Conservation (phyloP, 2,329 filamentous ascomycete species). For the Geoglossum cookeanum region DNA sequence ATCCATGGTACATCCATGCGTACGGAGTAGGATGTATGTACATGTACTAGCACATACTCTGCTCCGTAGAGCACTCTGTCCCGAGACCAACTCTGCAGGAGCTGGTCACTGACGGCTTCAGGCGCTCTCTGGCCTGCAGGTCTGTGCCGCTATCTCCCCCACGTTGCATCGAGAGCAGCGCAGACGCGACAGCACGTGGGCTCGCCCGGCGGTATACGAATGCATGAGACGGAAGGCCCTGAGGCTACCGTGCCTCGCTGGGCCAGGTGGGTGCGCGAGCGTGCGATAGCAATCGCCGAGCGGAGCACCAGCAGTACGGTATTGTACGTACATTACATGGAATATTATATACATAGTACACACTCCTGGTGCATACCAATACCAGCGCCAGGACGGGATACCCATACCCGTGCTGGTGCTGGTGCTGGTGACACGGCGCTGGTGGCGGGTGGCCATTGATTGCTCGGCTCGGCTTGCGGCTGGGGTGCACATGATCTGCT, state of each 20-base stretch:
- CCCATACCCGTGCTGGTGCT: no score
- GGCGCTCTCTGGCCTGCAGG: neutral
- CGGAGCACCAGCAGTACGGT: no score
- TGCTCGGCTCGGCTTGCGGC: neutral
- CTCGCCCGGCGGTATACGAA: neutral
- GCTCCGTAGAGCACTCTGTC: no score
- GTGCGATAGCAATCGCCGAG: no score
- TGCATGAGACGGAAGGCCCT: neutral
- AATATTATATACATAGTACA: no score
- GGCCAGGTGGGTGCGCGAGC: neutral
- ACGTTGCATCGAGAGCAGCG: neutral
- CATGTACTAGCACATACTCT: no score
- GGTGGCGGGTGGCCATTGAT: no score
- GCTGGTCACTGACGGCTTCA: neutral
- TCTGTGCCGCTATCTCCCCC: neutral
- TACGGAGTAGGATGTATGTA: neutral
- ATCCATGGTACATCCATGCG: neutral
- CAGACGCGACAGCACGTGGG: neutral
- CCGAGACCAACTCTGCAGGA: neutral
- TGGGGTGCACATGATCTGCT: neutral
- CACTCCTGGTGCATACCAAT: no score
- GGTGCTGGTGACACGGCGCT: no score
- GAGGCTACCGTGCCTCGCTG: neutral
- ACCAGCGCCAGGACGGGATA: no score
- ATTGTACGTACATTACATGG: no score